Conservation (phyloP, 495 filamentous ascomycete genomes). For the Cetradonia linearis region DNA sequence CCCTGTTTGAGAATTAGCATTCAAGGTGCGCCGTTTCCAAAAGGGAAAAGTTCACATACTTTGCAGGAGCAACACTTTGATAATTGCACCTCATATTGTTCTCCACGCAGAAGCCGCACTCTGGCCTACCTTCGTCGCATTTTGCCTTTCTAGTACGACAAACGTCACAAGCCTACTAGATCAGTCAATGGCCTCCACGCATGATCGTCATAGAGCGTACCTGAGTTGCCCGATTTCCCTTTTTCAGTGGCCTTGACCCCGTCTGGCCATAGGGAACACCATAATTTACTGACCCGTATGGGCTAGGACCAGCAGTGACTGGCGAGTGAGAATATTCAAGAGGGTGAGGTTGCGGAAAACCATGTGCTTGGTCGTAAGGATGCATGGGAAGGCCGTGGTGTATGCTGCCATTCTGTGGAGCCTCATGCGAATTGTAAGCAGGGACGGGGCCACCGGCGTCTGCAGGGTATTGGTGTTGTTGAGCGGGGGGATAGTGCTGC, state of each 20-base stretch:
- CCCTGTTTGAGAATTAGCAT: conserved; percentile 16
- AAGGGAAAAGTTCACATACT: conserved; percentile 32
- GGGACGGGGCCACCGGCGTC: conserved; percentile 16
- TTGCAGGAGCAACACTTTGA: conserved; percentile 50
- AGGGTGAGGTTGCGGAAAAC: conserved; percentile 13
- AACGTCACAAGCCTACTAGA: conserved; percentile 46
- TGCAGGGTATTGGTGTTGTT: conserved; percentile 16
- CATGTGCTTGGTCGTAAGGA: conserved; percentile 20
- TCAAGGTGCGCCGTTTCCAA: background rate
- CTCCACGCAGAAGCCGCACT: conserved; percentile 51
- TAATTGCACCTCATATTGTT: conserved; percentile 46
- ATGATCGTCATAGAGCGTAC: conserved; percentile 5
- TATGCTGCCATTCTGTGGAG: conserved; percentile 20
- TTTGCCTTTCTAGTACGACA: conserved; percentile 54
- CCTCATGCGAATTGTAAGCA: conserved; percentile 21
- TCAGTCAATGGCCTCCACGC: conserved; percentile 9
- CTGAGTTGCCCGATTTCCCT: conserved; percentile 25
- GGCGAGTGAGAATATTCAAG: conserved; percentile 23
- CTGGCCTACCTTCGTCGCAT: conserved; percentile 50
- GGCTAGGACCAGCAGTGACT: conserved; percentile 20
- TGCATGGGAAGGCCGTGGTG: conserved; percentile 25
- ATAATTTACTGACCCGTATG: conserved; percentile 19
- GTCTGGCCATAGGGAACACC: conserved; percentile 13
- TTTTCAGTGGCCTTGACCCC: conserved; percentile 20
- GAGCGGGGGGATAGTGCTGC: conserved; percentile 20